Percentiles rank a stretch among this genome's conserved stretches.
These are phyloP conservation scores for Paraphoma sp. DNA, from an alignment of 2,329 filamentous ascomycete genomes.

Conservation along the genomic window DNA sequence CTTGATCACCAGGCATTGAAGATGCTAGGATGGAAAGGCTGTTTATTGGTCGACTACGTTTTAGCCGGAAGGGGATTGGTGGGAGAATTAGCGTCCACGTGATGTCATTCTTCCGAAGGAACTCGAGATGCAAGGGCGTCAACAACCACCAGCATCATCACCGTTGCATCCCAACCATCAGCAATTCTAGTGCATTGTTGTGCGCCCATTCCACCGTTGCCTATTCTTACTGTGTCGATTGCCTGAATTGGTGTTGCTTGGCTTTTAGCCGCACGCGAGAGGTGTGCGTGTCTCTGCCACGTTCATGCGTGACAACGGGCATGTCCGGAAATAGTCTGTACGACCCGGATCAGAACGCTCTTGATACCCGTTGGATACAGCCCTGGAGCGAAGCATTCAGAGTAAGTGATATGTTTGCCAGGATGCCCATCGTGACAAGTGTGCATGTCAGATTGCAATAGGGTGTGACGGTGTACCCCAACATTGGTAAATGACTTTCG, in stretches of 20 bases:
- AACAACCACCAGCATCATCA: slow-evolving; percentile 13
- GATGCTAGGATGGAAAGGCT: background rate
- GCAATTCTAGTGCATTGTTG: slow-evolving; percentile 5
- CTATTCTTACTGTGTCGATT: slow-evolving; percentile 8
- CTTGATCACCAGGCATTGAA: slow-evolving; percentile 3
- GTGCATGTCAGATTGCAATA: background rate
- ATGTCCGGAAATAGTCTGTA: slow-evolving; percentile 40
- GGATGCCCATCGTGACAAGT: too few species aligned
- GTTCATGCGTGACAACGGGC: slow-evolving; percentile 14
- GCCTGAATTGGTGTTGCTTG: background rate
- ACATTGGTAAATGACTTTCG: background rate
- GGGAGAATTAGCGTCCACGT: slow-evolving; percentile 23
- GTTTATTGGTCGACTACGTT: slow-evolving; percentile 8
- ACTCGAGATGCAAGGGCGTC: slow-evolving; percentile 3
- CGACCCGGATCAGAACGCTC: slow-evolving; percentile 35
- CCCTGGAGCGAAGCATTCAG: slow-evolving; percentile 43
- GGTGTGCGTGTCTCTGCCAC: slow-evolving; percentile 6
- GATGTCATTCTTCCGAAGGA: slow-evolving; percentile 7
- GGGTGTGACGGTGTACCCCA: background rate
- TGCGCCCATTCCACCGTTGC: background rate
- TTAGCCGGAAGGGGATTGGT: slow-evolving; percentile 23
- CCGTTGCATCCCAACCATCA: slow-evolving; percentile 6
- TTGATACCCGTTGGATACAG: slow-evolving; percentile 32
- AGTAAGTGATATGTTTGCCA: slow-evolving; percentile 22
- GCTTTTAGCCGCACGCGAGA: slow-evolving; percentile 12